These are phyloP conservation scores for Jaapia argillacea DNA, from an alignment of 768 basidiomycete species.

Conservation along the genomic window DNA sequence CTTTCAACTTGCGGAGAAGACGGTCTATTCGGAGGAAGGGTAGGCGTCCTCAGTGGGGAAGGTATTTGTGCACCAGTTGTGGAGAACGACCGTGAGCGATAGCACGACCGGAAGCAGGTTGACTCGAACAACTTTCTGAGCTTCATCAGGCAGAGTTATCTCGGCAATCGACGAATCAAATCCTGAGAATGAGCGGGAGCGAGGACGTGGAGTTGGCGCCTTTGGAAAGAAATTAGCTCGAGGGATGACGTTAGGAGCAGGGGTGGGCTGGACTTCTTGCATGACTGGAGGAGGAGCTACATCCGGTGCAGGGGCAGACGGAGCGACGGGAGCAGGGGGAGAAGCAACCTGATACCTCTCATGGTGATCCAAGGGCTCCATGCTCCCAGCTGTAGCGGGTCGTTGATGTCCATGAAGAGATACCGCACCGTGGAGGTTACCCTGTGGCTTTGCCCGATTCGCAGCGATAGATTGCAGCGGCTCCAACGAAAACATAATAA, in stretches of 20 bases:
- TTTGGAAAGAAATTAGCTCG: slow-evolving; percentile 59
- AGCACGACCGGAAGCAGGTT: too few species aligned
- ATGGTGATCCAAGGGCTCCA: too few species aligned
- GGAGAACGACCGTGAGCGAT: too few species aligned
- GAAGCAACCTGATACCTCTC: too few species aligned
- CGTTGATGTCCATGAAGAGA: too few species aligned
- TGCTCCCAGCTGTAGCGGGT: too few species aligned
- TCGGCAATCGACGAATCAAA: slow-evolving; percentile 36
- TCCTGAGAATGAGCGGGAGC: slow-evolving; percentile 70
- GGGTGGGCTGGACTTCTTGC: background rate
- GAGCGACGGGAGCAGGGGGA: too few species aligned
- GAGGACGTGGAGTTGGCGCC: slow-evolving; percentile 35
- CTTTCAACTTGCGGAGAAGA: too few species aligned
- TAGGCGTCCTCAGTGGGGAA: too few species aligned
- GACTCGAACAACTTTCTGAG: slow-evolving; percentile 17
- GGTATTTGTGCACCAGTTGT: too few species aligned
- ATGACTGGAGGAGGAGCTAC: background rate
- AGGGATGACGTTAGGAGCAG: slow-evolving; percentile 24
- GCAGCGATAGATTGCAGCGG: slow-evolving; percentile 28
- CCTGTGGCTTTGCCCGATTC: slow-evolving; percentile 3
- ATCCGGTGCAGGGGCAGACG: background rate
- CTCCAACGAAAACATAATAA: slow-evolving; percentile 48
- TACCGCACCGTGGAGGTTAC: too few species aligned
- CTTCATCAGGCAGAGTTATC: slow-evolving; percentile 5
- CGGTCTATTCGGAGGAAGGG: too few species aligned